These are phyloP conservation scores for Backusella macrospora DNA, from an alignment of 192 early-diverging fungal species.

Conservation along the genomic window DNA sequence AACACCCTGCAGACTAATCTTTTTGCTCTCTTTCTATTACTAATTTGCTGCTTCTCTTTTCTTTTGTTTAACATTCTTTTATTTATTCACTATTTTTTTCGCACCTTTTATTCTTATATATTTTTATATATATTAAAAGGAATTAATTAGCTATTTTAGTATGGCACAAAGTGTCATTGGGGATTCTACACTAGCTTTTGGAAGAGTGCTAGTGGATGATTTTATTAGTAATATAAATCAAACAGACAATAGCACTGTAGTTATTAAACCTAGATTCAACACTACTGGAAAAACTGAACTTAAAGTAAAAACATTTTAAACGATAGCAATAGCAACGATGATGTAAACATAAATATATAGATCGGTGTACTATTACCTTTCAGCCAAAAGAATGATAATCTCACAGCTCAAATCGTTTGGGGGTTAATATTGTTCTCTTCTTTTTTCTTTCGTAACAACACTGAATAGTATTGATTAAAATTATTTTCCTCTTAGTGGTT, in stretches of 20 bases:
- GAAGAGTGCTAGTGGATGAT: slow-evolving; percentile 21
- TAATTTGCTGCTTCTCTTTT: slow-evolving; percentile 13
- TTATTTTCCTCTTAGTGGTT: slow-evolving; percentile 40
- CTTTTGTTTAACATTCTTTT: background rate
- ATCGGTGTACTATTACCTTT: slow-evolving; percentile 41
- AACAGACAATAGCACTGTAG: slow-evolving; percentile 27
- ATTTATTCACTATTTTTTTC: background rate
- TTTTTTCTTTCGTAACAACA: background rate
- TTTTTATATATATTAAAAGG: background rate
- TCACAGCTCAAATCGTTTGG: slow-evolving; percentile 42
- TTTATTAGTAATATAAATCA: slow-evolving; percentile 22
- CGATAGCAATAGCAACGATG: background rate
- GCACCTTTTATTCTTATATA: background rate
- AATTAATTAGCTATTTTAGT: no score
- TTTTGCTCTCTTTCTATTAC: background rate
- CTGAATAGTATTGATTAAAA: background rate
- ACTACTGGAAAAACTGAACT: slow-evolving; percentile 24
- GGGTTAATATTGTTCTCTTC: slow-evolving; percentile 24
- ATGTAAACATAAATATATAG: slow-evolving; percentile 8
- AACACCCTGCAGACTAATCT: background rate
- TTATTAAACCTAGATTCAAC: slow-evolving; percentile 28
- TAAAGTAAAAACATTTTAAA: slow-evolving; percentile 26
- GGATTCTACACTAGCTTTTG: slow-evolving; percentile 17
- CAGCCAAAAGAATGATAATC: slow-evolving; percentile 32
- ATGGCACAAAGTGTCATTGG: slow-evolving; percentile 15